Evolutionary conservation across 352 stramenopile species (phyloP).

Genomic region (Aphanomyces astaci): DNA sequence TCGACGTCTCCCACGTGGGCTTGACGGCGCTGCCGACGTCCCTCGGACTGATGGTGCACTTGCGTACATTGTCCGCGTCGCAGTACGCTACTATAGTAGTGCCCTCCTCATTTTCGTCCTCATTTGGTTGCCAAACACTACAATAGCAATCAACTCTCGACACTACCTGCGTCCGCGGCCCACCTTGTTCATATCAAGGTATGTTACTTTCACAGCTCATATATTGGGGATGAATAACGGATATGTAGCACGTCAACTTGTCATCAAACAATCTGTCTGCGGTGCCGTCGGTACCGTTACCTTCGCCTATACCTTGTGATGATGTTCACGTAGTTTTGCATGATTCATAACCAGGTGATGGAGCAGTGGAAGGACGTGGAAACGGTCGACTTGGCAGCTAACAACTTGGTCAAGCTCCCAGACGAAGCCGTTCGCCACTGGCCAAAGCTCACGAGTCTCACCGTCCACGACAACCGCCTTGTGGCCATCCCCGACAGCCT

Average conservation of each 20-base stretch:
- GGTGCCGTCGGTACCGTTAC: not conserved
- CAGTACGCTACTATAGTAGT: not conserved
- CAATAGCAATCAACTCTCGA: conserved; percentile 9
- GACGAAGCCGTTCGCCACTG: not conserved
- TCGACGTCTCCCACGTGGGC: conserved; percentile 7
- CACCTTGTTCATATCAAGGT: not conserved
- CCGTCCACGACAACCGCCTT: conserved; percentile 8
- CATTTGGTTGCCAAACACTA: not conserved
- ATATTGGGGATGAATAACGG: not conserved
- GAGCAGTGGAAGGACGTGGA: not conserved
- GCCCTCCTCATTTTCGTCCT: not conserved
- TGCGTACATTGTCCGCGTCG: not conserved
- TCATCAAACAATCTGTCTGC: not conserved
- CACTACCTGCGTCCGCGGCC: not conserved
- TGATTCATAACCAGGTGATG: not conserved
- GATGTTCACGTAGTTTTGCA: no score
- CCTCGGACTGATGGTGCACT: not conserved
- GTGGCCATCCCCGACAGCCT: not conserved
- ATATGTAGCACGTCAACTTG: conserved; percentile 3
- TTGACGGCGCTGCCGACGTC: not conserved
- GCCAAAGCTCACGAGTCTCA: not conserved
- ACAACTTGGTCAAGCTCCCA: not conserved
- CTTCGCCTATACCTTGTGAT: not conserved
- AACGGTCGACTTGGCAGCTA: not conserved
- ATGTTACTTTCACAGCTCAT: not conserved